Base-by-base conservation (phyloP, 352 stramenopile species). In the Phytophthora hybrid region DNA sequence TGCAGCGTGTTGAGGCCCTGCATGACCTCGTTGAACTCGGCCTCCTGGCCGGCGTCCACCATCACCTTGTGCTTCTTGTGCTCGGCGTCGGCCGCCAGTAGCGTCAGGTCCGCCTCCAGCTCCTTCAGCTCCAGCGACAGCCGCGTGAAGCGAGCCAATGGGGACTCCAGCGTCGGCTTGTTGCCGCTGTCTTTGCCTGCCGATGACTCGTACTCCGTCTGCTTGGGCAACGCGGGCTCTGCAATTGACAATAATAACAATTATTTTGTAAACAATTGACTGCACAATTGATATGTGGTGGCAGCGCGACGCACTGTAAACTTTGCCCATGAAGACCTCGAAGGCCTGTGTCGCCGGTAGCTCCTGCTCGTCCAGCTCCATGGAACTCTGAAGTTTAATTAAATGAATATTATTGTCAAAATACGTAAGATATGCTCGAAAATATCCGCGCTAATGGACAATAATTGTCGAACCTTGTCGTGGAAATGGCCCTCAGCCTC, bases 301-400 rank as follows among this genome's bases (percentile, higher is more conserved):
- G 18, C 11, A 59, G 6, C 55, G 6, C 5, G 46, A 81, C 76
- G 69, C 55, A 94, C 87, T 93, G 77, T 94, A 94, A 41, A 94
- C 78, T 80, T 93, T 94, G 73, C 87, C 87, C 87, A 94, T 94
- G 59, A 94, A 94, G 5, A 82, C 87, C 58, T 93, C 87, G 21
- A 94, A 94, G 26, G 87, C 87, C 63, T 87, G 74, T 9, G 72
- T 80, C 11, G 84, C 81, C 18, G 79, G 65, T 6, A 94, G 55
- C 29, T 76, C 73, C 11, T 81, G 73, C 65, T 92, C 85, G 64
- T 91, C 85, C 60, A 94, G 72, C 75, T 94, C 85, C 72, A 83
- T 83, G 16, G 78, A 82, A 57, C 69, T 83, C 82, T 91, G 39
- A 3, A 44, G 57, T 44, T n/a, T 39, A 31, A 55, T 26, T 26